Evolutionary conservation across 1,284 basidiomycete species (phyloP), one percentile per base, ranked within the genome.

Genomic region (Apiotrichum mycotoxinovorans): DNA sequence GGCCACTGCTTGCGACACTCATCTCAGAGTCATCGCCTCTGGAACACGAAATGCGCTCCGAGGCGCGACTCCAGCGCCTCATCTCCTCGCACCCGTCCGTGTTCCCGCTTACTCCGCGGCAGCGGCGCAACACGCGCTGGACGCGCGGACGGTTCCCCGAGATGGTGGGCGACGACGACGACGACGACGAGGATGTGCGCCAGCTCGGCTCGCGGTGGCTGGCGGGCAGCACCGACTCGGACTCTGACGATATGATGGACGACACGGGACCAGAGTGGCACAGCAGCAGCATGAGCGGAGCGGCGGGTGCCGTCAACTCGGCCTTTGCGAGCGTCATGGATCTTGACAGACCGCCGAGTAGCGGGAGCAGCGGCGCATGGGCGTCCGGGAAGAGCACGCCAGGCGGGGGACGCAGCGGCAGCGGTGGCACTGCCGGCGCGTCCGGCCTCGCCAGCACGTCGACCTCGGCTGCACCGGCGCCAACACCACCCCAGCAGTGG

Each of bases 281-380:
- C 0, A 33, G 18, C 18, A 30, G 20, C 18, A 30, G 33, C 18
- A n/a, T 30, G 42, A 46, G 37, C 22, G 12, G 26, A 7, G 54
- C 55, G 15, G 60, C 58, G 3, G 70, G 71, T 23, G 66, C 68
- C 3, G 73, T 75, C 56, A 73, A 73, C 57, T 54, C 63, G 15
- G 73, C 72, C 1, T 75, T 74, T 37, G 73, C 72, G 20, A 70
- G 70, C 30, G 67, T 69, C 9, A 75, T 75, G 73, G 73, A 75
- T 45, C 70, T 75, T 64, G 73, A 75, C 53, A 56, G 72, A 11
- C 71, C 71, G 0, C 55, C 50, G 0, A 64, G 60, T 20, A 41
- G 40, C 8, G 54, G 57, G 1, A 56, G 54, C 23, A 41, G 26
- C 20, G 26, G 26, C n/a, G 51, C 51, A 10, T 56, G 52, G 47